Evolutionary conservation across 192 early-diverging fungal species (phyloP), one percentile per base, ranked within the genome.

Genomic region (Chytriomyces hyalinus): DNA sequence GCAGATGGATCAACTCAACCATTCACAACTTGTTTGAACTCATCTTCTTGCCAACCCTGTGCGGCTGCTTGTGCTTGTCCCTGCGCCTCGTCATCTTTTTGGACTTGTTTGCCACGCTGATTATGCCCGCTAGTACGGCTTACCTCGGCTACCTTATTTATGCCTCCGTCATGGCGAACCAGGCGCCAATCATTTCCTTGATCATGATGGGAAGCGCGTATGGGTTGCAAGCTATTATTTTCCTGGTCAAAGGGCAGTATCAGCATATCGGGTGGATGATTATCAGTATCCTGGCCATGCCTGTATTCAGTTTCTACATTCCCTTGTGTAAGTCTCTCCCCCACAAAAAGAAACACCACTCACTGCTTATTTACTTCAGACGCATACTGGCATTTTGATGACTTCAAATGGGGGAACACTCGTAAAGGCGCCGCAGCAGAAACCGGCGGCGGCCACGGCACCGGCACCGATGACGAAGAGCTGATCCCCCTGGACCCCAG

Each of bases 1-100:
- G 97, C 80, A 91, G 97, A 72, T 98, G 97, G 97, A 98, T 98
- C 75, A 98, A 98, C 84, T 96, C 95, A 45, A 98, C 97, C 6
- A 93, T 98, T 44, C 97, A 98, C 88, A 98, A 98, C 79, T 84
- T 97, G 68, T 93, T 97, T 80, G 97, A 98, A 79, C 87, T 98
- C 46, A 88, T 97, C 45, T 94, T 96, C 80, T 81, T 97, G 72
- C 94, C 95, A 24, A 94, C 97, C 65, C 89, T 99, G 36, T 99
- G 97, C 72, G 97, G 97, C 50, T 96, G 94, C 89, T 92, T 96
- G 82, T 96, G 95, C 85, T 97, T 97, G 85, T 97, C 96, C 48
- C 95, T 98, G 93, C 91, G 96, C 10, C 95, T 98, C 77, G 93
- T 98, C 46, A 94, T 98, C 63, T 92, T 97, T 79, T 87, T 98